Base-by-base conservation (phyloP, 148 eudicot genomes). In the Hydrangea macrophylla region DNA sequence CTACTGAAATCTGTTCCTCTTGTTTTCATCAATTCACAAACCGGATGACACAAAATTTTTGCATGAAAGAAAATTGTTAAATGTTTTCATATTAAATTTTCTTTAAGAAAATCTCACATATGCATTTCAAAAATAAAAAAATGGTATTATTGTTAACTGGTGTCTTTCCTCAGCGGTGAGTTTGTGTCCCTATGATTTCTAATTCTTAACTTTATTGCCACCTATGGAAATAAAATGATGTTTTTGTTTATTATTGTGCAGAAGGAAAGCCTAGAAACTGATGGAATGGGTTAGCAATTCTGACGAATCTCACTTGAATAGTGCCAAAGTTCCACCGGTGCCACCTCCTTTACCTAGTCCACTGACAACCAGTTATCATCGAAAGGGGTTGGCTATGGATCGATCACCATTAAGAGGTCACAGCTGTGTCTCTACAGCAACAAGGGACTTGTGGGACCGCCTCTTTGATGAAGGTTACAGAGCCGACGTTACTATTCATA, bases 401-500 rank as follows among this genome's bases (percentile, higher is more conserved):
- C 63, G 36, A 18, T 62, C 68, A 36, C 62, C 68, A 1, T 3
- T 9, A 24, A 70, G 65, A 65, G 70, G 74, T n/a, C 50, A 74
- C 55, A 64, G 42, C 56, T 66, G 45, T 35, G 75, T 64, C 44
- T 64, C 70, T 32, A 72, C 73, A 1, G 74, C 75, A 28, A 78
- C 83, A 31, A 78, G 72, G 66, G 82, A 76, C 59, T 54, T 73
- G 40, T 92, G 86, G 90, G 99, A 94, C 27, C 82, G 77, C 27
- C 86, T 94, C 60, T 94, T 86, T 30, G 92, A 94, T 62, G 88
- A 87, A 79, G 96, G 80, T 69, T 90, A 88, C 45, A 73, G 90
- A 74, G 91, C 97, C 28, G 97, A 94, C 75, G 96, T 94, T 37
- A 68, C 68, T 12, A 74, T 94, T 63, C 64, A 68, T 39, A 88